Conservation (phyloP, 805 yeast genomes). For the Candida germanica region DNA sequence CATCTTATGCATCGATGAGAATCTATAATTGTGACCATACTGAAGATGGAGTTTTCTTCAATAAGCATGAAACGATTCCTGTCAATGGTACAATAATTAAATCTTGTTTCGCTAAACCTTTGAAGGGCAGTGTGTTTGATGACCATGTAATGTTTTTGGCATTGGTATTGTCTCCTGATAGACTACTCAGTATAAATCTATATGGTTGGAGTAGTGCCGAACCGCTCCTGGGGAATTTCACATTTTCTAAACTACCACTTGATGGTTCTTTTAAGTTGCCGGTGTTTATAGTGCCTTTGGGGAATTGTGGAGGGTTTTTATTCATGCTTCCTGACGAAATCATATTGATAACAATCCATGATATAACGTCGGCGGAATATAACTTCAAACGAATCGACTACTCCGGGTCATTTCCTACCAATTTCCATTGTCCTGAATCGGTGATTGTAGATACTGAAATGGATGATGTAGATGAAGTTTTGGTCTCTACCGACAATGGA, state of each 20-base stretch:
- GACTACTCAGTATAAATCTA: constrained; percentile 35
- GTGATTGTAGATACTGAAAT: constrained; percentile 13
- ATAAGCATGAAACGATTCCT: constrained; percentile 35
- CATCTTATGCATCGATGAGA: constrained; percentile 35
- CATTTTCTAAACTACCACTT: constrained; percentile 39
- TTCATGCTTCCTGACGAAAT: constrained; percentile 34
- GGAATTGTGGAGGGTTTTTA: constrained; percentile 34
- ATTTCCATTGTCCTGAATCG: constrained; percentile 26
- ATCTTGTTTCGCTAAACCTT: constrained; percentile 41
- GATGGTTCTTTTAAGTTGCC: constrained; percentile 41
- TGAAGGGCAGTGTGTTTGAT: constrained; percentile 18
- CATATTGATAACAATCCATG: constrained; percentile 38
- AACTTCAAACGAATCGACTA: constrained; percentile 22
- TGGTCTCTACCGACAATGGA: constrained; percentile 35
- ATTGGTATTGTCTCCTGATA: constrained; percentile 33
- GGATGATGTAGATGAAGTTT: constrained; percentile 22
- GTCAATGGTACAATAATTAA: constrained; percentile 41
- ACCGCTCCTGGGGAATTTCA: constrained; percentile 23
- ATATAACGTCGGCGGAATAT: constrained; percentile 47
- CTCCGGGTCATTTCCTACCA: constrained; percentile 40
- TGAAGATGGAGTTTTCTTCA: constrained; percentile 35
- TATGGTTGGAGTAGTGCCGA: constrained; percentile 43
- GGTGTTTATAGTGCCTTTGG: constrained; percentile 38
- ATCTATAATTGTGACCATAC: constrained; percentile 36
- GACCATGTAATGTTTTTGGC: constrained; percentile 33